A percentile compares a stretch with the other conserved stretches of the same genome.
phyloP scores from a whole-genome alignment of 768 basidiomycete genomes.

The Agrocybe pediades region DNA sequence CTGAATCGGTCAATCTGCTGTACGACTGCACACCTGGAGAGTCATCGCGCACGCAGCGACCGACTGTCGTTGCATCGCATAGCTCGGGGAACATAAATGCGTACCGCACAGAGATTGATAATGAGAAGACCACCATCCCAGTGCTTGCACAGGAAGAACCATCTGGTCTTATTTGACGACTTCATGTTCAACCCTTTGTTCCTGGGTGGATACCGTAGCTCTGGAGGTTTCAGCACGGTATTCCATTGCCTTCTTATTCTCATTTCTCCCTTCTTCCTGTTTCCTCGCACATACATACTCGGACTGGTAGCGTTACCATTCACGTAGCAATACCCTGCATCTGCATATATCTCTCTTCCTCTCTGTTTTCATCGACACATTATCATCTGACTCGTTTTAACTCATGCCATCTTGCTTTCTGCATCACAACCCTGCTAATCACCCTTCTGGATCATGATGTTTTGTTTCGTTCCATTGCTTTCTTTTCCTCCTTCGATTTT shows the following conservation, averaged over 20 bases:
- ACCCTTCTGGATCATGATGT: no score
- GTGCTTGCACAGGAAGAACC: slow-evolving; percentile 10
- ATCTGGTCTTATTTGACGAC: neutral
- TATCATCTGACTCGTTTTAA: neutral
- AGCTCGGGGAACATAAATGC: slow-evolving; percentile 7
- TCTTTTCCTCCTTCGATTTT: no score
- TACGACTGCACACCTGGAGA: neutral
- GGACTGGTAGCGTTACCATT: neutral
- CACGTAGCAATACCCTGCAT: neutral
- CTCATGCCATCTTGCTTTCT: neutral
- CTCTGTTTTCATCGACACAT: neutral
- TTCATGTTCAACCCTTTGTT: neutral
- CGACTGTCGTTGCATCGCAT: neutral
- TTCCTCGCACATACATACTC: neutral
- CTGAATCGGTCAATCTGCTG: neutral
- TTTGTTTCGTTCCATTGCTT: no score
- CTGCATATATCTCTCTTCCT: neutral
- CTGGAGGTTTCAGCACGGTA: neutral
- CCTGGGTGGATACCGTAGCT: neutral
- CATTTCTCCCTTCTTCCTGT: neutral
- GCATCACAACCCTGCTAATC: no score
- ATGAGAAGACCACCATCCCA: slow-evolving; percentile 11
- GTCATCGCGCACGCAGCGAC: neutral
- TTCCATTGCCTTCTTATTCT: neutral
- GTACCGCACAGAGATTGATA: slow-evolving; percentile 12